phyloP scores from a whole-genome alignment of 805 yeast genomes.

The Spathaspora gorwiae region DNA sequence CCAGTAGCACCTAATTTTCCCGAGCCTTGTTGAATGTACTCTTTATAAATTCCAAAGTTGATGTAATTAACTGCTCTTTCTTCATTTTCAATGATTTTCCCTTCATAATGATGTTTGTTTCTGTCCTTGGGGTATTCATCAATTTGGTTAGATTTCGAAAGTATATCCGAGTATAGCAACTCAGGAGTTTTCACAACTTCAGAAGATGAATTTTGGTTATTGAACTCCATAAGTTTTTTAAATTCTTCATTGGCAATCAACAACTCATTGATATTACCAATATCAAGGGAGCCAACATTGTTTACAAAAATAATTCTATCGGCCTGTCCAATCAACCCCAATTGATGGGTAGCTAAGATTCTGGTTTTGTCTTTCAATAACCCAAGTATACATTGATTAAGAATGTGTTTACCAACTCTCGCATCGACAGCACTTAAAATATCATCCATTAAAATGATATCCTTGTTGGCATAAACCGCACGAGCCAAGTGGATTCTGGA shows the following conservation, averaged over 20 bases:
- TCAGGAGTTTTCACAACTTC: neutral
- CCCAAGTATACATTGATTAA: slow-evolving; percentile 64
- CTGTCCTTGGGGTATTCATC: neutral
- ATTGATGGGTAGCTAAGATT: slow-evolving; percentile 79
- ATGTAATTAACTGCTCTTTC: slow-evolving; percentile 54
- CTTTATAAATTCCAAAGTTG: slow-evolving; percentile 11
- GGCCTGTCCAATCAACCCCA: slow-evolving; percentile 67
- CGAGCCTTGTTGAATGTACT: slow-evolving; percentile 27
- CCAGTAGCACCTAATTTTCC: slow-evolving; percentile 17
- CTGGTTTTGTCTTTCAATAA: slow-evolving; percentile 55
- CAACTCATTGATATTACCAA: slow-evolving; percentile 60
- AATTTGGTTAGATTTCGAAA: neutral
- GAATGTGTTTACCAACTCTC: slow-evolving; percentile 73
- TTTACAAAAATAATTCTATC: slow-evolving; percentile 65
- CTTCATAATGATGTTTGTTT: slow-evolving; percentile 8
- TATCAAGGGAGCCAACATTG: slow-evolving; percentile 56
- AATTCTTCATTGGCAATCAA: slow-evolving; percentile 32
- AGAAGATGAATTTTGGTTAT: slow-evolving; percentile 1
- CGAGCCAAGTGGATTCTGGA: slow-evolving; percentile 78
- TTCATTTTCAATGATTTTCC: slow-evolving; percentile 37
- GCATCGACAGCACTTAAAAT: slow-evolving; percentile 85
- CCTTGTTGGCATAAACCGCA: slow-evolving; percentile 67
- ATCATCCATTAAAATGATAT: slow-evolving; percentile 70
- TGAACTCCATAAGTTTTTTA: slow-evolving; percentile 35
- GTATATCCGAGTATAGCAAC: too few species aligned